Percentiles rank a stretch among this genome's conserved stretches.
These are phyloP conservation scores for Stagonosporopsis cucurbitacearum DNA, from an alignment of 2,329 filamentous ascomycete genomes.

Conservation along the genomic window DNA sequence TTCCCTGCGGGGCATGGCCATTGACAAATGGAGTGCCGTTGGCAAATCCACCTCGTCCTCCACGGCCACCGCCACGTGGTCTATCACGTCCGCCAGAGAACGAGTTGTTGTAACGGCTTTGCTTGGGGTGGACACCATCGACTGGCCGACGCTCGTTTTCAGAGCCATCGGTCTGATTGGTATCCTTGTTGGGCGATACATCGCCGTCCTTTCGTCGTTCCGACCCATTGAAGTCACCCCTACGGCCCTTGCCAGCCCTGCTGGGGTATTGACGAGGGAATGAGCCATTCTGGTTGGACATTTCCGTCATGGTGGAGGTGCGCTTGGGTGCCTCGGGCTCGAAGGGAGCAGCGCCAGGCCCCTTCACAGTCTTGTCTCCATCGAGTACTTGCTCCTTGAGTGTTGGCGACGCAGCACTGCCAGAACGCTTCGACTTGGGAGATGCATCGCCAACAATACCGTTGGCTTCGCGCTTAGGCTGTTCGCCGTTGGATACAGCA, in stretches of 20 bases:
- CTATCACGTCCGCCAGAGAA: conserved; percentile 53
- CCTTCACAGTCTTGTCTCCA: conserved; percentile 36
- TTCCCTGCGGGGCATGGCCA: conserved; percentile 45
- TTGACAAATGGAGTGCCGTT: conserved; percentile 50
- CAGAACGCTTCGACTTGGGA: conserved; percentile 46
- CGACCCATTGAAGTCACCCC: conserved; percentile 36
- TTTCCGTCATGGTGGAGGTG: conserved; percentile 25
- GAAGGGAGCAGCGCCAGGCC: conserved; percentile 18
- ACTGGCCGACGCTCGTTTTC: conserved; percentile 42
- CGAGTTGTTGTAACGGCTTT: conserved; percentile 39
- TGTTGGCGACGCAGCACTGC: conserved; percentile 40
- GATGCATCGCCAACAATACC: conserved; percentile 36
- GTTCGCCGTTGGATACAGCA: conserved; percentile 38
- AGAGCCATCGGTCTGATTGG: conserved; percentile 44
- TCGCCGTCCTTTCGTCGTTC: conserved; percentile 45
- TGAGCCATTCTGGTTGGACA: conserved; percentile 33
- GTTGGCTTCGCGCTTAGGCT: conserved; percentile 42
- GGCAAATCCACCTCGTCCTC: conserved; percentile 51
- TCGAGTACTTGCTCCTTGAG: conserved; percentile 37
- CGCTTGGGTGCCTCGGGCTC: conserved; percentile 37
- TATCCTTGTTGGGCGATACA: conserved; percentile 41
- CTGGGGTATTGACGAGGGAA: conserved; percentile 42
- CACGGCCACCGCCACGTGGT: conserved; percentile 56
- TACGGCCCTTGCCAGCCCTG: conserved; percentile 40
- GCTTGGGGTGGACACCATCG: conserved; percentile 43